A percentile compares a stretch with the other conserved stretches of the same genome.
phyloP scores from a whole-genome alignment of 2,329 filamentous ascomycete species.

The Ophiocordyceps sinensis region DNA sequence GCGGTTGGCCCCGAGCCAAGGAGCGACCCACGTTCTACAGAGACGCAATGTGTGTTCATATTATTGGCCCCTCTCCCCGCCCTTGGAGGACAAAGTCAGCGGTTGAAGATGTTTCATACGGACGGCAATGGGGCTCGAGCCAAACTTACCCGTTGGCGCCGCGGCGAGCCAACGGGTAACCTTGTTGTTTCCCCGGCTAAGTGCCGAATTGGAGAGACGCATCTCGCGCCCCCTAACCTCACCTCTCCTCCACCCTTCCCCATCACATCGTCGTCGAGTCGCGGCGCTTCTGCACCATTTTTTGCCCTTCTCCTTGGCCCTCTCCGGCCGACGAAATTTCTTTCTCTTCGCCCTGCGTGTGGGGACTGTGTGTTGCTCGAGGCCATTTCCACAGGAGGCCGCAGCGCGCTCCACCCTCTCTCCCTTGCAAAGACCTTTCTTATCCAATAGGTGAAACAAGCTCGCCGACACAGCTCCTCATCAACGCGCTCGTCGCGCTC shows the following conservation, averaged over 20 bases:
- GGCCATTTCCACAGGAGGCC: background rate
- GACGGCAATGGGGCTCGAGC: background rate
- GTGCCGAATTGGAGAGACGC: too few species aligned
- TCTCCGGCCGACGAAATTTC: background rate
- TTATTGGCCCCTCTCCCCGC: background rate
- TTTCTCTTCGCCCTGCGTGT: background rate
- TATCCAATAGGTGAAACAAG: background rate
- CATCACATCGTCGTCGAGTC: background rate
- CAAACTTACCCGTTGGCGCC: background rate
- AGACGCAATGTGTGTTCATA: background rate
- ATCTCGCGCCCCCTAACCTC: background rate
- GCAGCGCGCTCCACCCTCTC: background rate
- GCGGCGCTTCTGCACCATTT: background rate
- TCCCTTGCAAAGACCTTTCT: background rate
- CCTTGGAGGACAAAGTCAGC: background rate
- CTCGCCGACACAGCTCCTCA: background rate
- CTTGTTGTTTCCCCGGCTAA: background rate
- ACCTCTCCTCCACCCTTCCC: background rate
- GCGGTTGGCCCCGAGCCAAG: background rate
- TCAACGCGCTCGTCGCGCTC: conserved; percentile 1
- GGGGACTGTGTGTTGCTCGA: background rate
- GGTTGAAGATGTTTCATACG: conserved; percentile 1
- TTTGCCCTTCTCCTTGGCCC: background rate
- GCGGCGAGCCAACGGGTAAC: too few species aligned
- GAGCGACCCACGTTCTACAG: background rate